Evolutionary conservation across 176 grass and related monocot species (phyloP).

Genomic region (Triticum dicoccoides): DNA sequence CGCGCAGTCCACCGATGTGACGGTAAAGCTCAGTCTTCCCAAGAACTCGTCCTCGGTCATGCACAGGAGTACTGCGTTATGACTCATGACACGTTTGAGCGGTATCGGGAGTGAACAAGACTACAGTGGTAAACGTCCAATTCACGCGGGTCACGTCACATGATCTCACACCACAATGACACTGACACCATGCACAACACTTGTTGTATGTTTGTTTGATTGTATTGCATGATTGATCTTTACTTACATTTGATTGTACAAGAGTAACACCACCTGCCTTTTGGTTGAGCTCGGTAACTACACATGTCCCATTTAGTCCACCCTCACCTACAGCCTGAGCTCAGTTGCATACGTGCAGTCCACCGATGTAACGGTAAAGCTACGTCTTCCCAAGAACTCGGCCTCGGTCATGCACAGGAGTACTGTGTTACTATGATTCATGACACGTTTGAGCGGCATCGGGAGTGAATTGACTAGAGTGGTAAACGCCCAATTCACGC

Average conservation of each 20-base stretch:
- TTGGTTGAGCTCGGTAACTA: no score
- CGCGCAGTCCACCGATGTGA: not conserved
- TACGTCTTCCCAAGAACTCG: not conserved
- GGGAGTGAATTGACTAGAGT: not conserved
- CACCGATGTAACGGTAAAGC: not conserved
- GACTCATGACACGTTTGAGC: not conserved
- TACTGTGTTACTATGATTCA: no score
- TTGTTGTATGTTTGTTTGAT: no score
- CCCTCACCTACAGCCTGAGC: not conserved
- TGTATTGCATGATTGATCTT: no score
- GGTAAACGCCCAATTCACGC: not conserved
- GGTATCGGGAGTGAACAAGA: not conserved
- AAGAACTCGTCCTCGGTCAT: not conserved
- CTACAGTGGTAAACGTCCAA: not conserved
- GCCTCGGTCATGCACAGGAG: not conserved
- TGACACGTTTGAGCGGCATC: not conserved
- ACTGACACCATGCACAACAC: no score
- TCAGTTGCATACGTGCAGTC: not conserved
- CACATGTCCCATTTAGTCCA: no score
- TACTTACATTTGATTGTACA: no score
- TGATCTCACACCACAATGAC: no score
- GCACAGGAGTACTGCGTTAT: not conserved
- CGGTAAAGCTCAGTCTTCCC: not conserved
- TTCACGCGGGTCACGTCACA: not conserved
- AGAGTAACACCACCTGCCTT: no score